A percentile compares a stretch with the other conserved stretches of the same genome.
phyloP scores from a whole-genome alignment of 2,329 filamentous ascomycete species.

The Zymoseptoria ardabiliae region DNA sequence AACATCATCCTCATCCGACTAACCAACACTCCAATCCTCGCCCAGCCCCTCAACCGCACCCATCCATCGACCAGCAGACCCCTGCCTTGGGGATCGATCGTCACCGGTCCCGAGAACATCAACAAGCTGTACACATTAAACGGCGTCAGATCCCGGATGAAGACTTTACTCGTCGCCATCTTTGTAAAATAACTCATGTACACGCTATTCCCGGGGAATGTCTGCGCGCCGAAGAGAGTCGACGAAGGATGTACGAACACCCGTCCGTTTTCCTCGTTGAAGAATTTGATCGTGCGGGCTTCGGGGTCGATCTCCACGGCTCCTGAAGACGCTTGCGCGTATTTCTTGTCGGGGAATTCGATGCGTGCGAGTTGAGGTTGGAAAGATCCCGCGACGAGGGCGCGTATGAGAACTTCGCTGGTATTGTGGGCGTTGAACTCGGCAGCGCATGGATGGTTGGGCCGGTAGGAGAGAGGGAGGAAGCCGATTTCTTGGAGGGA shows the following conservation, averaged over 20 bases:
- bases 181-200: conserved; percentile 89
- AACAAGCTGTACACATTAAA: conserved; percentile 86
- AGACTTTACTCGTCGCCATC: conserved; percentile 86
- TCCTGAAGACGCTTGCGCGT: conserved; percentile 75
- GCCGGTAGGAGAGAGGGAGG: conserved; percentile 36
- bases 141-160: conserved; percentile 83
- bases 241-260: conserved; percentile 91
- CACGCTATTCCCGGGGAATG: conserved; percentile 63
- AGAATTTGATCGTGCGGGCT: conserved; percentile 86
- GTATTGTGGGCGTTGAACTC: conserved; percentile 43
- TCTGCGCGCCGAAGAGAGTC: conserved; percentile 75
- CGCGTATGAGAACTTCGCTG: conserved; percentile 41
- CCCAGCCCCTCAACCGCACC: conserved; percentile 83
- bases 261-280: conserved; percentile 70
- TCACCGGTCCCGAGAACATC: conserved; percentile 77
- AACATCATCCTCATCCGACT: conserved; percentile 77
- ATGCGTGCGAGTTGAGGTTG: conserved; percentile 84
- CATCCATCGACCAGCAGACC: conserved; percentile 89
- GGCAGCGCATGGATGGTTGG: conserved; percentile 17
- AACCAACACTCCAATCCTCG: conserved; percentile 84
- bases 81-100: conserved; percentile 77
- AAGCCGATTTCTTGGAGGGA: conserved; percentile 83
- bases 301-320: conserved; percentile 91
- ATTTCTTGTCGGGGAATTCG: conserved; percentile 92
- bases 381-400: conserved; percentile 45